Conservation (phyloP, 2,329 filamentous ascomycete species). For the Chaetomium sp. region DNA sequence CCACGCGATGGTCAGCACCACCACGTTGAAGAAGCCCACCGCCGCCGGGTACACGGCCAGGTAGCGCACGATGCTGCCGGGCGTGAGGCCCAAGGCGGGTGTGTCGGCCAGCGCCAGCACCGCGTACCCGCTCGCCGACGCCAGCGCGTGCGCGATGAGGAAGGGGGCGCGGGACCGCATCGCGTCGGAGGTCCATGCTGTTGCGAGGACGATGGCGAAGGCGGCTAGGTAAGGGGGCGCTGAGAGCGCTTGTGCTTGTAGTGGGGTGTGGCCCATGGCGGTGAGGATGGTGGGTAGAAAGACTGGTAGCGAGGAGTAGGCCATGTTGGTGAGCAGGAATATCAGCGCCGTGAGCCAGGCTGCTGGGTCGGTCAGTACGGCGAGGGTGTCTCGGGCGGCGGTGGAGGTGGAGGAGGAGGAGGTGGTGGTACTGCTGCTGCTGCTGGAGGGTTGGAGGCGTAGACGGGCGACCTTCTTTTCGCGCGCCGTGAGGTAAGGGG, state of each 20-base stretch:
- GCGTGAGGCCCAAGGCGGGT: slow-evolving; percentile 44
- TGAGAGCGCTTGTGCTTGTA: slow-evolving; percentile 73
- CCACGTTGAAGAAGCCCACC: slow-evolving; percentile 79
- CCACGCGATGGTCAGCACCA: slow-evolving; percentile 86
- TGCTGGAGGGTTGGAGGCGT: slow-evolving; percentile 50
- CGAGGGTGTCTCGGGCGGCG: slow-evolving; percentile 57
- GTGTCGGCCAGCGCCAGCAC: slow-evolving; percentile 65
- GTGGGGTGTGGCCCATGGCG: slow-evolving; percentile 71
- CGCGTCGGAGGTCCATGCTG: slow-evolving; percentile 72
- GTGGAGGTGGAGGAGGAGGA: slow-evolving; percentile 42
- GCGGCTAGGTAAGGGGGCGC: slow-evolving; percentile 80
- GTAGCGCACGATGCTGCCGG: slow-evolving; percentile 60
- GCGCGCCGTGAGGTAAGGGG: slow-evolving; percentile 62
- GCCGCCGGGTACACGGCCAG: slow-evolving; percentile 76
- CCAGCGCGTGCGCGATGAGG: slow-evolving; percentile 68
- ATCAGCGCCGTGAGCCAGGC: slow-evolving; percentile 77
- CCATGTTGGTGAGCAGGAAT: slow-evolving; percentile 86
- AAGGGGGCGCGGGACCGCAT: slow-evolving; percentile 63
- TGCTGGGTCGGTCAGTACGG: slow-evolving; percentile 65
- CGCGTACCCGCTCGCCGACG: slow-evolving; percentile 62
- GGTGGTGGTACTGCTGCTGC: slow-evolving; percentile 22
- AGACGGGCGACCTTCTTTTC: slow-evolving; percentile 71
- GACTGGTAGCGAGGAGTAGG: slow-evolving; percentile 83
- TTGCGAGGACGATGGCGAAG: slow-evolving; percentile 71
- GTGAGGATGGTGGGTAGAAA: slow-evolving; percentile 81